A percentile compares a stretch with the other conserved stretches of the same genome.
These are phyloP conservation scores for Tieghemostelium lacteum DNA, from an alignment of 78 protist species.

Conservation along the genomic window DNA sequence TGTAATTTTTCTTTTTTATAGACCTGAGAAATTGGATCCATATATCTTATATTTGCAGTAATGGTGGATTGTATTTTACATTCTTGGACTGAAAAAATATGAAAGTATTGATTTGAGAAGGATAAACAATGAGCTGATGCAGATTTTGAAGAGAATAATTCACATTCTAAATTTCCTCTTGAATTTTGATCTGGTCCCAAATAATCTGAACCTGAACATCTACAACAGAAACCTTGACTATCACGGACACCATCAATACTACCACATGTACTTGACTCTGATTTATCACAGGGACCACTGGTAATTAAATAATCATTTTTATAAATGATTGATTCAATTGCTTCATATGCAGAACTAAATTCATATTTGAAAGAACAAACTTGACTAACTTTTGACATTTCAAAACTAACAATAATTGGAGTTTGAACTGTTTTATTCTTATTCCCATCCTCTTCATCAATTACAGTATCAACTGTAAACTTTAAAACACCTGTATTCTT, in stretches of 20 bases:
- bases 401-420: conserved; percentile 6
- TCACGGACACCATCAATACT: conserved; percentile 6
- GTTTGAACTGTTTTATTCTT: background rate
- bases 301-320: conserved; percentile 10
- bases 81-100: background rate
- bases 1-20: background rate
- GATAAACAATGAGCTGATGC: conserved; percentile 33
- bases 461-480: background rate
- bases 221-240: conserved; percentile 69
- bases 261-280: conserved; percentile 17
- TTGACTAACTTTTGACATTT: background rate
- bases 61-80: conserved; percentile 4
- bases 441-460: too few relatives aligned
- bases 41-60: background rate
- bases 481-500: conserved; percentile 5
- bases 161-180: conserved; percentile 24
- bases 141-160: background rate
- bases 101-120: background rate
- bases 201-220: conserved; percentile 14
- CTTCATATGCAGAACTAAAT: background rate
- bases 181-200: conserved; percentile 10
- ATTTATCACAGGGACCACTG: conserved; percentile 6
- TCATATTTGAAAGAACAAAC: background rate
- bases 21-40: background rate
- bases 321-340: background rate